These are phyloP conservation scores for Bruguiera gymnorhiza DNA, from an alignment of 345 rosid species.

Conservation along the genomic window DNA sequence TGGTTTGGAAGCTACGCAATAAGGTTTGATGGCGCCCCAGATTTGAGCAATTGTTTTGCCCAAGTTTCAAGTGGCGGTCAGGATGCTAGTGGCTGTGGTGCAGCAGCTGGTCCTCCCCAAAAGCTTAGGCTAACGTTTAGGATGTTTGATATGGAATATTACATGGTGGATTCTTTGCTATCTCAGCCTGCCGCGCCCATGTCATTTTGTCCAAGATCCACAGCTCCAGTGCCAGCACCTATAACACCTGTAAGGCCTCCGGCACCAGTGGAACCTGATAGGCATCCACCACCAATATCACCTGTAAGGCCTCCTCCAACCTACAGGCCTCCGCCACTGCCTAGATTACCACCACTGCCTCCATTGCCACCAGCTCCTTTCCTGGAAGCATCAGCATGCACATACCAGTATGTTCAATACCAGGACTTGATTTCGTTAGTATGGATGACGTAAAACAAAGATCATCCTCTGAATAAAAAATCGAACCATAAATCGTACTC, in stretches of 20 bases:
- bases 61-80: conserved; percentile 51
- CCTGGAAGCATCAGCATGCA: conserved; percentile 70
- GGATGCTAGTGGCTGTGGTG: conserved; percentile 42
- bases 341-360: conserved; percentile 46
- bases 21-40: conserved; percentile 72
- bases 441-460: too few relatives aligned
- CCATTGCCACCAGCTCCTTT: conserved; percentile 54
- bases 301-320: conserved; percentile 38
- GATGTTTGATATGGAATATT: conserved; percentile 54
- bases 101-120: conserved; percentile 60
- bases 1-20: conserved; percentile 65
- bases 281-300: conserved; percentile 20
- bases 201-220: conserved; percentile 54
- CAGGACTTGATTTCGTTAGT: neutral
- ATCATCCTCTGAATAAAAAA: too few relatives aligned
- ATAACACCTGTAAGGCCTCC: conserved; percentile 25
- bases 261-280: conserved; percentile 19
- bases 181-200: conserved; percentile 65
- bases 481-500: too few relatives aligned
- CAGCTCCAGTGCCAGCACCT: conserved; percentile 21
- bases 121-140: conserved; percentile 48
- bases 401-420: conserved; percentile 58
- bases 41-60: conserved; percentile 67
- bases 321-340: conserved; percentile 52
- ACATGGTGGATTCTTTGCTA: conserved; percentile 53